Evolutionary conservation across 78 protist species (phyloP).

Genomic region (Dictyostelium capitatum): DNA sequence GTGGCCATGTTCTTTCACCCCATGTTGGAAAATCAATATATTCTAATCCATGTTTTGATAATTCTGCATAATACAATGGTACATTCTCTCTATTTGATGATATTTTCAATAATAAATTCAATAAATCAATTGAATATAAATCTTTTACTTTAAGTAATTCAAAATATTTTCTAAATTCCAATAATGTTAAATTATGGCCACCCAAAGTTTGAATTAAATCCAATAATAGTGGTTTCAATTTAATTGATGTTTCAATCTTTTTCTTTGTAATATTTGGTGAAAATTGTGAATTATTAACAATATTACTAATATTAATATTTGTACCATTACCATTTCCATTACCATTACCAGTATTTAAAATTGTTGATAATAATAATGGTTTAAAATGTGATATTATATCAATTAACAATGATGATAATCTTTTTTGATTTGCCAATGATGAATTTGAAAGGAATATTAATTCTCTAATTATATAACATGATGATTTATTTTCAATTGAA

Average conservation of each 20-base stretch:
- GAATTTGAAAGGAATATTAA: conserved; percentile 43
- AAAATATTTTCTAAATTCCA: conserved; percentile 65
- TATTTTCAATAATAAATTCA: conserved; percentile 42
- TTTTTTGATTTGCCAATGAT: conserved; percentile 47
- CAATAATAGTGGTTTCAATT: conserved; percentile 41
- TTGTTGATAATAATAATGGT: conserved; percentile 37
- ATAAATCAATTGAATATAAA: conserved; percentile 59
- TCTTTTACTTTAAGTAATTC: conserved; percentile 49
- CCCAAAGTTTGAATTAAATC: conserved; percentile 67
- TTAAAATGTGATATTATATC: conserved; percentile 56
- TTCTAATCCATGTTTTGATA: conserved; percentile 67
- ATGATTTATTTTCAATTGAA: conserved; percentile 46
- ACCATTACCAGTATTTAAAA: not conserved
- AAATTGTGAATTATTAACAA: not conserved
- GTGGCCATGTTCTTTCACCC: conserved; percentile 82
- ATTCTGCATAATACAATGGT: conserved; percentile 75
- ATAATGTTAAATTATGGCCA: conserved; percentile 42
- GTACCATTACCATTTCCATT: not conserved
- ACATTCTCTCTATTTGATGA: conserved; percentile 25
- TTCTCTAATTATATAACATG: conserved; percentile 61
- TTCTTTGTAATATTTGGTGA: not conserved
- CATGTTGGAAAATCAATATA: conserved; percentile 63
- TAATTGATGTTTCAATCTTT: not conserved
- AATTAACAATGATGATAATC: conserved; percentile 28
- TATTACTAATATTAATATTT: too few species aligned